Conservation (phyloP, 2,329 filamentous ascomycete genomes). For the Aspergillus sp. region DNA sequence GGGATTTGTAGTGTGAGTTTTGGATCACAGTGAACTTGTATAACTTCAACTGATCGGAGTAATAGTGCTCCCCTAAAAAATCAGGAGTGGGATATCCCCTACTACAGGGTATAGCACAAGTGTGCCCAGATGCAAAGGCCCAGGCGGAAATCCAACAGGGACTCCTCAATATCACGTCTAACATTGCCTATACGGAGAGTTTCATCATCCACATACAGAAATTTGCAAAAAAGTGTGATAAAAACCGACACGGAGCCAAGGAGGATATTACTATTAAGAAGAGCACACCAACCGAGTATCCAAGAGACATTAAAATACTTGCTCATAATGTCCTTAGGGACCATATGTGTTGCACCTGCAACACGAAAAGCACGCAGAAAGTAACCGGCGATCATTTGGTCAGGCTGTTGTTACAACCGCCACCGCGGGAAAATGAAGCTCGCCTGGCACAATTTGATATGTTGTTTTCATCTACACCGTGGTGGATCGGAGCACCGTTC, state of each 20-base stretch:
- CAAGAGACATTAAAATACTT: neutral
- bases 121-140: neutral
- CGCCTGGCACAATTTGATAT: neutral
- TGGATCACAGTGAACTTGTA: neutral
- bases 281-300: neutral
- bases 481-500: no score
- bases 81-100: neutral
- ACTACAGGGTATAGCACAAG: neutral
- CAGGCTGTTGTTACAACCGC: neutral
- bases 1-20: neutral
- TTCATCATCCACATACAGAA: neutral
- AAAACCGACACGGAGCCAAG: neutral
- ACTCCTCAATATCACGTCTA: neutral
- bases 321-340: neutral
- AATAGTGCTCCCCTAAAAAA: neutral
- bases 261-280: neutral
- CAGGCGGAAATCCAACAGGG: neutral
- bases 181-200: neutral
- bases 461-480: conserved; percentile 1
- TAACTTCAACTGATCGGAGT: neutral
- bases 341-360: neutral
- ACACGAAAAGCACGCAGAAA: neutral
- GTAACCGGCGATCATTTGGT: neutral
- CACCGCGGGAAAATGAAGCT: neutral
- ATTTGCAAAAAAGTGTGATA: neutral